Evolutionary conservation across 441 rosid species (phyloP), one percentile per base, ranked within the genome.

Genomic region (Erodium texanum): DNA sequence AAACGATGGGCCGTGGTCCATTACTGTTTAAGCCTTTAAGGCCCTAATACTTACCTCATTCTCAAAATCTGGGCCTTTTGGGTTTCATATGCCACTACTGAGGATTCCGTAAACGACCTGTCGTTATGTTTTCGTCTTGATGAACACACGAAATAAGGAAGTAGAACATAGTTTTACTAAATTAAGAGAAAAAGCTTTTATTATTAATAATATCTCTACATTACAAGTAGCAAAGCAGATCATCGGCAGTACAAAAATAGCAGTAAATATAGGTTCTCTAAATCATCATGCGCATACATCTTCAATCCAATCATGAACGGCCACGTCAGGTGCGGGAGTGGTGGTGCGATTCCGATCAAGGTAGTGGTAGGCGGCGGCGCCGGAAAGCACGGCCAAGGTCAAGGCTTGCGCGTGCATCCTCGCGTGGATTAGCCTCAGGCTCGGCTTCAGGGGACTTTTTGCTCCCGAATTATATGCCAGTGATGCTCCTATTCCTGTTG

Each of bases 341-440:
- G 59, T 5, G 6, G 22, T 23, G 11, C 59, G 59, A 5, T 0
- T 52, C 22, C 9, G 22, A 52, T 87, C 86, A 50, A 85, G 82
- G 73, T 82, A 82, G 62, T 85, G 87, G 72, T 81, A 87, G 66
- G 80, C 79, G 1, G 89, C 89, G 41, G 89, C 92, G 22, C 93
- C 83, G 3, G 89, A 83, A n/a, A 87, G 82, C 61, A 85, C 87
- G 3, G 85, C 88, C 74, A 87, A 32, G 22, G 93, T 87, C 43
- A 87, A 45, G 52, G 93, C 93, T 59, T 87, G 89, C 8, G 89
- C 89, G 56, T 87, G 93, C 88, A 87, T 76, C 87, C 92, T 85
- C 2, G 89, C 92, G 77, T 85, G 92, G 16, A 87, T 87, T 18
- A 87, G 86, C 82, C 86, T 82, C 2, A 85, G 84, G 65, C 89